phyloP scores from a whole-genome alignment of 1,139 yeast species.

The Scheffersomyces quercinus region DNA sequence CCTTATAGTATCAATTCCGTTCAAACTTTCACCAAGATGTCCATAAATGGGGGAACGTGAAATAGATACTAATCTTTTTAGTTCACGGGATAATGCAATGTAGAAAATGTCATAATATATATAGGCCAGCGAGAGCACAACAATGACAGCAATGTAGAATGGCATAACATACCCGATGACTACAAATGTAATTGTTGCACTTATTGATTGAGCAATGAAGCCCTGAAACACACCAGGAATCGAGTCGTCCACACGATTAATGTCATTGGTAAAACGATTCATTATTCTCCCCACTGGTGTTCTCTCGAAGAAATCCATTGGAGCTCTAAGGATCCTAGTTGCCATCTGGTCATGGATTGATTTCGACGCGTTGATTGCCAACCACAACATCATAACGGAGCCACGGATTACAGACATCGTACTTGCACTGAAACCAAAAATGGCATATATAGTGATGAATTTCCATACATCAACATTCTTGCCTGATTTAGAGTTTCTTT shows the following conservation, averaged over 20 bases:
- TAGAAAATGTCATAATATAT: constrained; percentile 54
- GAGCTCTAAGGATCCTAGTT: constrained; percentile 22
- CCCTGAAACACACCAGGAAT: constrained; percentile 48
- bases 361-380: constrained; percentile 24
- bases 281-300: constrained; percentile 34
- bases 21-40: constrained; percentile 60
- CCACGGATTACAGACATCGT: constrained; percentile 21
- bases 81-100: constrained; percentile 54
- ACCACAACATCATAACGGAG: constrained; percentile 16
- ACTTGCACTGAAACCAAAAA: constrained; percentile 24
- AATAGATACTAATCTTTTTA: constrained; percentile 42
- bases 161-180: constrained; percentile 57
- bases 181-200: constrained; percentile 48
- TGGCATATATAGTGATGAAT: constrained; percentile 31
- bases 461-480: constrained; percentile 23
- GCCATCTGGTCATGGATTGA: constrained; percentile 29
- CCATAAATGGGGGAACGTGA: constrained; percentile 61
- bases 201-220: constrained; percentile 41
- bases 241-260: constrained; percentile 58
- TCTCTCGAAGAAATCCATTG: constrained; percentile 32
- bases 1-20: constrained; percentile 60
- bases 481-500: constrained; percentile 31
- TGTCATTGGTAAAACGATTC: constrained; percentile 66
- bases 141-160: constrained; percentile 43
- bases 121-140: constrained; percentile 43